Percentiles rank a stretch among this genome's conserved stretches.
Evolutionary conservation across 2,329 filamentous ascomycete genomes (phyloP).

Genomic region (Phaeomoniella chlamydospora): DNA sequence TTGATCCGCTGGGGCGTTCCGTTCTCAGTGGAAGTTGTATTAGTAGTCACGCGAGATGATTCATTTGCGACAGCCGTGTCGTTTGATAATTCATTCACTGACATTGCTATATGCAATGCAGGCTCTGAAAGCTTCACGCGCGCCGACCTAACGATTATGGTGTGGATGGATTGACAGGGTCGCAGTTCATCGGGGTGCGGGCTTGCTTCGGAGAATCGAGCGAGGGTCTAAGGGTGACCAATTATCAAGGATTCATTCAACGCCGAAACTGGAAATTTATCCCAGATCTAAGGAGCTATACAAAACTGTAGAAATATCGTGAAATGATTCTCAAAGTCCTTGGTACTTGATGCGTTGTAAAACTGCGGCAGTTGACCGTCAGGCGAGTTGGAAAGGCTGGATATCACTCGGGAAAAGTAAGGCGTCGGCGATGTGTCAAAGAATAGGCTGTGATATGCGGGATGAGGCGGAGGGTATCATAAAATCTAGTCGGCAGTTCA

Average conservation of each 20-base stretch:
- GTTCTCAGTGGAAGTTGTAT: neutral
- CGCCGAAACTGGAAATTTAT: slow-evolving; percentile 2
- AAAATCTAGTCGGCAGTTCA: no score
- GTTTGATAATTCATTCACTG: neutral
- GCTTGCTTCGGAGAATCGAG: neutral
- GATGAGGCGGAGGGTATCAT: no score
- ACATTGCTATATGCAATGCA: neutral
- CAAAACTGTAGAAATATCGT: no score
- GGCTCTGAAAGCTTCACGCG: no score
- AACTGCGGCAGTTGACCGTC: no score
- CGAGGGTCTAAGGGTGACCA: slow-evolving; percentile 4
- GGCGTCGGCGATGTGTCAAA: no score
- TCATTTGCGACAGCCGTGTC: neutral
- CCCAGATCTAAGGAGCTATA: no score
- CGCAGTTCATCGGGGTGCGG: neutral
- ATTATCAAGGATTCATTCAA: slow-evolving; percentile 4
- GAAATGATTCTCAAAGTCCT: no score
- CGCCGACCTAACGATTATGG: neutral
- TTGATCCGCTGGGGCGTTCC: neutral
- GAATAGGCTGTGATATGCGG: no score
- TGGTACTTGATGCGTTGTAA: no score
- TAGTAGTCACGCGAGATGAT: neutral
- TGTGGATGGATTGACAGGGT: neutral
- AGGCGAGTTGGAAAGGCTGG: no score
- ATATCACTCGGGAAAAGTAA: no score